Evolutionary conservation across 2,329 filamentous ascomycete genomes (phyloP), one percentile per base, ranked within the genome.

Genomic region (Annulohypoxylon truncatum): DNA sequence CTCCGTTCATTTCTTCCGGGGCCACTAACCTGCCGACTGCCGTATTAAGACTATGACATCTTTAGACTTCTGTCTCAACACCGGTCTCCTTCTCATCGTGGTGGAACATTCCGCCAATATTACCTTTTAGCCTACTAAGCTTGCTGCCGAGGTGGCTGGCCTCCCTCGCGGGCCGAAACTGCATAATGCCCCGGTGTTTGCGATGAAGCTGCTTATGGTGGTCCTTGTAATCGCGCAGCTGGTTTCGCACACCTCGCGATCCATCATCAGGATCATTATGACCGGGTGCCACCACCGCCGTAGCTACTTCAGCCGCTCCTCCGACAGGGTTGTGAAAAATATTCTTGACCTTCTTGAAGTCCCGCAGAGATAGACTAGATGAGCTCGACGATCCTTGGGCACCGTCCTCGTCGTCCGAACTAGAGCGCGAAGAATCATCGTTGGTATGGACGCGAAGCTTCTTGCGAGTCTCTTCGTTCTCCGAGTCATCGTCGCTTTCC

Each of bases 161-260:
- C 85, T 73, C 85, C 76, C 82, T 80, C n/a, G 81, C 80, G 12
- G 80, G 81, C n/a, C 82, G 80, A 88, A 90, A 93, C 78, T 93
- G 91, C 91, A 93, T 93, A 40, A 91, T 74, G 0, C 91, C 91
- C 20, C 89, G 80, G 73, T 93, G 89, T 74, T 86, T 85, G 51
- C 89, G 81, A 76, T 92, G 89, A 68, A 91, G 78, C 65, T 86
- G 83, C 76, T 85, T 86, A 68, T 84, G 81, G 70, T 89, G 81
- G 61, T 83, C 81, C 74, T 85, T 87, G 74, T 89, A 91, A 64
- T 91, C 89, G 61, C 83, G 84, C 47, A 88, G 64, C 74, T 86
- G 81, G 44, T 84, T 83, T 8, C 82, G 77, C 35, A 80, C 74
- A 38, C 82, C 87, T 66, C 82, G 79, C 67, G 79, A 82, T 26